Conservation (phyloP, 192 early-diverging fungal genomes). For the Linnemannia schmuckeri region DNA sequence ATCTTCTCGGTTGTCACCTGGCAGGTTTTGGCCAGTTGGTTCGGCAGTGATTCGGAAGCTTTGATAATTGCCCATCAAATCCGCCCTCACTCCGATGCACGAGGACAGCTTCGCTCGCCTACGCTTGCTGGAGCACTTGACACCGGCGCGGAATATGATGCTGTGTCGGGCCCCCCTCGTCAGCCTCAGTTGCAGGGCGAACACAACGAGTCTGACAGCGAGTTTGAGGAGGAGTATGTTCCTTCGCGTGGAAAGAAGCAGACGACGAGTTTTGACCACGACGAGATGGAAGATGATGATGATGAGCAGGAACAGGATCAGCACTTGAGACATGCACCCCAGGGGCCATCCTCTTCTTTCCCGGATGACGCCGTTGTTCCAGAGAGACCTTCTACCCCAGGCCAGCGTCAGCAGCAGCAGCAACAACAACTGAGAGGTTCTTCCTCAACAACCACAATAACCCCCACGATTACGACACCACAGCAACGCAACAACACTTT, state of each 20-base stretch:
- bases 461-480: neutral
- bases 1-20: slow-evolving; percentile 65
- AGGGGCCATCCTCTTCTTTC: neutral
- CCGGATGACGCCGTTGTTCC: slow-evolving; percentile 43
- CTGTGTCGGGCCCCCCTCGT: slow-evolving; percentile 15
- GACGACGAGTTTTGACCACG: slow-evolving; percentile 12
- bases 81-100: slow-evolving; percentile 15
- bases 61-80: slow-evolving; percentile 43
- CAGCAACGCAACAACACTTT: slow-evolving; percentile 1
- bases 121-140: neutral
- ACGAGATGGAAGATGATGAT: slow-evolving; percentile 42
- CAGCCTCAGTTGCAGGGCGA: slow-evolving; percentile 49
- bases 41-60: slow-evolving; percentile 49
- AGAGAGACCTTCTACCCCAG: slow-evolving; percentile 19
- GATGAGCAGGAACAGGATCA: slow-evolving; percentile 20
- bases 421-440: slow-evolving; percentile 4
- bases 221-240: slow-evolving; percentile 38
- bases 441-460: neutral
- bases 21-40: slow-evolving; percentile 56
- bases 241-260: neutral
- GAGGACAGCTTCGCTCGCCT: slow-evolving; percentile 29
- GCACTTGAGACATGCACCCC: neutral
- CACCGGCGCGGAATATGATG: slow-evolving; percentile 8
- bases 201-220: slow-evolving; percentile 27
- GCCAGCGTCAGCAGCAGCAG: slow-evolving; percentile 20